Base-by-base conservation (phyloP, 129 eudicot species). In the Escallonia herrerae region DNA sequence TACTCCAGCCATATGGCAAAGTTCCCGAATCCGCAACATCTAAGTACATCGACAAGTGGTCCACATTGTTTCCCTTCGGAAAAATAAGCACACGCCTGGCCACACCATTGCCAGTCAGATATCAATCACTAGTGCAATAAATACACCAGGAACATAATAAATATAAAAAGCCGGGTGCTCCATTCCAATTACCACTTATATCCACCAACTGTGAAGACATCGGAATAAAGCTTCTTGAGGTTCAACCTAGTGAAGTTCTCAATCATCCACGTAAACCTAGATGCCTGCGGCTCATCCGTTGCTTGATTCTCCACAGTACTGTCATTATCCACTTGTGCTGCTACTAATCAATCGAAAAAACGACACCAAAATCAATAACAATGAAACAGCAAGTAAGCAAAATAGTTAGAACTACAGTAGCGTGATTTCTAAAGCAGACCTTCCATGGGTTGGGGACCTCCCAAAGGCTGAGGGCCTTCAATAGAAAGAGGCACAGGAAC, bases 51-150 rank as follows among this genome's bases (percentile, higher is more conserved):
- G 98, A 91, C 72, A 91, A 70, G 72, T 75, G 82, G 60, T 91
- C 98, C 77, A 88, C 98, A 71, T 91, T 91, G 79, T 91, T 91
- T 58, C 98, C 98, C 74, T 91, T 87, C 0, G 98, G 98, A 76
- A 91, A 88, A 59, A 88, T 91, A 62, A 91, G 90, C 49, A 87
- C 87, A 53, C 98, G 88, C 98, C 98, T 91, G 88, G 70, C 43
- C 70, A 46, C 71, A 55, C 14, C 11, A 66, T 64, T 43, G 11
- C 62, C 70, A 39, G 70, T 55, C 45, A 55, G 43, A 50, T 60
- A 8, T 55, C 10, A 15, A 58, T 40, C 52, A 54, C 42, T 8
- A 64, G 43, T 33, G 68, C 50, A 9, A 72, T 15, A 11, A 56
- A 40, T 44, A 66, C 10, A 45, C 22, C n/a, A 41, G 14, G 45